These are phyloP conservation scores for Penicillium coprophilum DNA, from an alignment of 495 filamentous ascomycete species.

Conservation along the genomic window DNA sequence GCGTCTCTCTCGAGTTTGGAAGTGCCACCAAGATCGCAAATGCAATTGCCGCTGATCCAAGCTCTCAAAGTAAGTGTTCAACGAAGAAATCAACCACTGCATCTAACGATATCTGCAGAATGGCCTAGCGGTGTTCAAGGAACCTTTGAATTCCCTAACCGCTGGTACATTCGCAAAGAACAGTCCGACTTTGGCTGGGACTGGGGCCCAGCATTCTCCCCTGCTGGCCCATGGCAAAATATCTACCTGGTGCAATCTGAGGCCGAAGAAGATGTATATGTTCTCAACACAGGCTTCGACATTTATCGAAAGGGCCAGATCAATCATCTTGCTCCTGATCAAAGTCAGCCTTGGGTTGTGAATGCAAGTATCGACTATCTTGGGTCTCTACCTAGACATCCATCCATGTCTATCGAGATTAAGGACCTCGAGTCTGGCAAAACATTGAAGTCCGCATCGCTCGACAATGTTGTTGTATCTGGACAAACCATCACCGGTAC, in stretches of 20 bases:
- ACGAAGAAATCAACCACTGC: not conserved
- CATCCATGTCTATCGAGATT: constrained; percentile 55
- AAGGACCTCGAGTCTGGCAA: constrained; percentile 45
- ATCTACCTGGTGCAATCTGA: constrained; percentile 59
- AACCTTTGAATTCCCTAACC: constrained; percentile 49
- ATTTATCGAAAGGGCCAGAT: constrained; percentile 61
- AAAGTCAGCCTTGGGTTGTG: constrained; percentile 62
- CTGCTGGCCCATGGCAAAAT: constrained; percentile 66
- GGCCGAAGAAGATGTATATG: constrained; percentile 42
- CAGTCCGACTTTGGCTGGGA: constrained; percentile 74
- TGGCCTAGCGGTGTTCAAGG: constrained; percentile 50
- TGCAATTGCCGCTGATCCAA: constrained; percentile 54
- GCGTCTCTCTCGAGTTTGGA: constrained; percentile 54
- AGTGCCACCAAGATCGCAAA: constrained; percentile 55
- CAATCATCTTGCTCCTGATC: constrained; percentile 59
- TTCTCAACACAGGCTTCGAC: constrained; percentile 60
- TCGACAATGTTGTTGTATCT: constrained; percentile 46
- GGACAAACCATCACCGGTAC: constrained; percentile 54
- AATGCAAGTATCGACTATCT: constrained; percentile 68
- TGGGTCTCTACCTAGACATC: constrained; percentile 48
- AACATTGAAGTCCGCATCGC: constrained; percentile 44
- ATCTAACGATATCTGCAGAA: constrained; percentile 21
- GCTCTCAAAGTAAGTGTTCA: constrained; percentile 44
- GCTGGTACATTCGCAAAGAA: constrained; percentile 66
- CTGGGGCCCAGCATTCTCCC: constrained; percentile 67